phyloP scores from a whole-genome alignment of 2,329 filamentous ascomycete species.

The Epichloe bromicola region DNA sequence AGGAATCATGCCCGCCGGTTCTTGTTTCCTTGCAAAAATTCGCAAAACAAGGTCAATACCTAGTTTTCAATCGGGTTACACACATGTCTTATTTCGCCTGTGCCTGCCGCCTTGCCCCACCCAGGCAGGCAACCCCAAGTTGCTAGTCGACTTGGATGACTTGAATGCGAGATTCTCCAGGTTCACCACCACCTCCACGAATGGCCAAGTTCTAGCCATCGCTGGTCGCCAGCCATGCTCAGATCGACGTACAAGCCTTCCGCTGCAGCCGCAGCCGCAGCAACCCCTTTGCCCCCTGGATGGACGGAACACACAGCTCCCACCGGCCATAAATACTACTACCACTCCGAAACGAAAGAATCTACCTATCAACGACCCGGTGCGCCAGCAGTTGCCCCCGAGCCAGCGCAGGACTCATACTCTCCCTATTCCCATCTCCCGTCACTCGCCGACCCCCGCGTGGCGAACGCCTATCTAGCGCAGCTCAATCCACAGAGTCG shows the following conservation, averaged over 20 bases:
- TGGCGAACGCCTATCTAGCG: constrained; percentile 49
- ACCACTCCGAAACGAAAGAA: constrained; percentile 67
- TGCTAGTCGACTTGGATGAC: no score
- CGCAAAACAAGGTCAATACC: no score
- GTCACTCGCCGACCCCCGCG: constrained; percentile 38
- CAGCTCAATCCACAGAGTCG: constrained; percentile 32
- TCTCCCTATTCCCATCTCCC: constrained; percentile 18
- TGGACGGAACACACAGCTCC: constrained; percentile 94
- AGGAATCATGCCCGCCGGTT: no score
- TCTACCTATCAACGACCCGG: constrained; percentile 78
- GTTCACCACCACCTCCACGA: not conserved
- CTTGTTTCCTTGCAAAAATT: no score
- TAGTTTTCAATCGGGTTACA: no score
- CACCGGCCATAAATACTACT: constrained; percentile 78
- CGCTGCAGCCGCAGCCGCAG: constrained; percentile 20
- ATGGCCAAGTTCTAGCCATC: not conserved
- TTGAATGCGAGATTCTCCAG: not conserved
- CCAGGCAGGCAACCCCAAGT: not conserved
- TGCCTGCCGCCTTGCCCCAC: no score
- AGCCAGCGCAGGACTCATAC: constrained; percentile 17
- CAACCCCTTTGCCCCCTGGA: constrained; percentile 54
- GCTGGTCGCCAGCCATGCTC: constrained; percentile 40
- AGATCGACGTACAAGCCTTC: constrained; percentile 63
- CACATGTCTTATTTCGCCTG: no score
- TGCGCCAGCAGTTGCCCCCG: constrained; percentile 10